Evolutionary conservation across 257 asterid genomes (phyloP), one percentile per base, ranked within the genome.

Genomic region (Gentiana dahurica): DNA sequence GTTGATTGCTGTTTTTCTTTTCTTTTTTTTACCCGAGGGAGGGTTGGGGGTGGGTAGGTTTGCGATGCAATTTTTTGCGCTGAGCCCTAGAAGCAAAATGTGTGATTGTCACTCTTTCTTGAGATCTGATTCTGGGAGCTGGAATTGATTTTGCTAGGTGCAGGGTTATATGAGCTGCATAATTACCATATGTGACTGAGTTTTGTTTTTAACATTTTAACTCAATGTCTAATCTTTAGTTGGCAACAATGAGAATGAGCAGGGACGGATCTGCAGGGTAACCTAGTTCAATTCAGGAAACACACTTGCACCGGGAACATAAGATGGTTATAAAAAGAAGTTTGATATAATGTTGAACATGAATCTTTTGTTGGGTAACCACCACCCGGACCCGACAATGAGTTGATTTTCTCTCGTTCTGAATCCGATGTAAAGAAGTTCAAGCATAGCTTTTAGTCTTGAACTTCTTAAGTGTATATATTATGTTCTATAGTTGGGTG

Each of bases 211-310:
- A 24, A 24, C 24, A 24, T 24, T 24, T 24, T 24, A 24, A 24
- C 24, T 24, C 24, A 24, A 24, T 24, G 24, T 24, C 24, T 24
- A 24, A 24, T 24, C 24, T 24, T 24, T 24, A 24, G 24, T 24
- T 24, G 24, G 24, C 24, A 24, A 24, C 41, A 55, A 4, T 13
- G 6, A 39, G 63, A 58, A 65, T 57, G 69, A 39, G 63, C 43
- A 36, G 41, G 51, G 49, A n/a, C 37, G 1, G 4, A 35, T 9
- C 37, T 11, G 24, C 38, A 33, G 3, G 11, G 13, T 57, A 34
- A 38, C 12, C 24, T 24, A 24, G 24, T 24, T 24, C 24, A 24
- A 24, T 24, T 24, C 24, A 24, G 24, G 24, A 24, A 24, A 24
- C 24, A 24, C 24, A 24, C 24, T 24, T 24, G 24, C 24, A 24